Evolutionary conservation across 1,284 basidiomycete species (phyloP), one percentile per base, ranked within the genome.

Genomic region (Cystobasidium sp.): DNA sequence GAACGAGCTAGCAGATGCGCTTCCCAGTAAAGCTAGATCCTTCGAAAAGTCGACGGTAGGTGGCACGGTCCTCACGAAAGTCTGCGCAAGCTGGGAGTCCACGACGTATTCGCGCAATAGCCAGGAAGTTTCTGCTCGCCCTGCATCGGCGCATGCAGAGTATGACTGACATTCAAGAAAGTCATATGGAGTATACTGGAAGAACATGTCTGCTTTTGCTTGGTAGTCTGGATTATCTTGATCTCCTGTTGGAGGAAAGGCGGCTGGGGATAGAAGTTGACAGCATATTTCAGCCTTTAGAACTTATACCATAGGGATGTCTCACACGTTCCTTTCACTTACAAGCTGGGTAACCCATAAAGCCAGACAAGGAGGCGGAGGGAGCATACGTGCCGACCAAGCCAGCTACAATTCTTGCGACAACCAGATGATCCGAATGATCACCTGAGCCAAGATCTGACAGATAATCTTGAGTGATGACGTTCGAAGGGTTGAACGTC

Each of bases 101-200:
- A 77, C 76, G 46, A 68, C 43, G 68, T 78, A 79, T 64, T 78
- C 76, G 6, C 78, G 76, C 10, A 52, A 37, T 4, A 78, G 67
- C 78, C 78, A 79, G 49, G 72, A 77, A 1, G 74, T 51, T 51
- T 79, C 78, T 0, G 72, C 75, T 24, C 78, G 76, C 7, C 77
- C 77, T 2, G 67, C 64, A 20, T 46, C 49, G 6, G 52, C 52
- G 65, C 78, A 79, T 22, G 39, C 71, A 16, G 67, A 12, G 24
- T 49, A 53, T 1, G 51, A 56, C 61, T 75, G 75, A 53, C 76
- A 77, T 65, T 77, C 77, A 24, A 67, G 74, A 6, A 51, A 62
- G 75, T 79, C 78, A 63, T 70, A 79, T 0, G 78, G 77, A 14
- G 78, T 78, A 72, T 79, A 79, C 22, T 72, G 64, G 61, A 77